These are phyloP conservation scores for Capsella bursapastoris DNA, from an alignment of 345 rosid genomes.

Conservation along the genomic window DNA sequence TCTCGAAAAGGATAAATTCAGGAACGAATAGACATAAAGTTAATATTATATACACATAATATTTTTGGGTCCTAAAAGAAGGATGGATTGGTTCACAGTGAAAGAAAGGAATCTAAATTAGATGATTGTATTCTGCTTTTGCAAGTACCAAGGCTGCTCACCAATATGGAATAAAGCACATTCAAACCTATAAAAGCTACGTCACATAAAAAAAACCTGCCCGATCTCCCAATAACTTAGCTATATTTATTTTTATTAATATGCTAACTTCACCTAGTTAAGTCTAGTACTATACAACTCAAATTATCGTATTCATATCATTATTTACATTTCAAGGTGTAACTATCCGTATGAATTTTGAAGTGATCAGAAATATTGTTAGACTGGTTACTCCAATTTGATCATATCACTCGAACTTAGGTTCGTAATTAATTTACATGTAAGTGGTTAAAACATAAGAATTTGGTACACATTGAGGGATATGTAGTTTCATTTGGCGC, in stretches of 20 bases:
- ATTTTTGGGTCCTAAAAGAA: slow-evolving; percentile 19
- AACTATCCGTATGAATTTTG: too few relatives aligned
- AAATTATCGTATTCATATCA: not conserved
- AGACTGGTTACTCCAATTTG: not conserved
- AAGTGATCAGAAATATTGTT: slow-evolving; percentile 2
- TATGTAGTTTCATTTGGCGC: not conserved
- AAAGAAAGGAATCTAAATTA: slow-evolving; percentile 69
- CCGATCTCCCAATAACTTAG: slow-evolving; percentile 18
- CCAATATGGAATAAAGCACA: slow-evolving; percentile 68
- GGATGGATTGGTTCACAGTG: slow-evolving; percentile 50
- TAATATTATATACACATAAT: not conserved
- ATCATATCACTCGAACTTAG: not conserved
- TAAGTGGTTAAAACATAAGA: not conserved
- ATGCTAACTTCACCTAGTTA: not conserved
- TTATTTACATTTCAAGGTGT: not conserved
- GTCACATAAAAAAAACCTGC: slow-evolving; percentile 32
- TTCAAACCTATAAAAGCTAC: slow-evolving; percentile 56
- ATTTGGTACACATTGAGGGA: not conserved
- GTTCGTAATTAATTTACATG: not conserved
- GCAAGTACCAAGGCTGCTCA: slow-evolving; percentile 66
- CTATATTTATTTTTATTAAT: not conserved
- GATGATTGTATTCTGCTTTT: slow-evolving; percentile 60
- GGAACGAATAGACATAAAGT: slow-evolving; percentile 13
- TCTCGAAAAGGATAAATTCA: slow-evolving; percentile 5
- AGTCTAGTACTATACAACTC: not conserved